A percentile compares a stretch with the other conserved stretches of the same genome.
These are phyloP conservation scores for Camellia oleifera DNA, from an alignment of 179 eudicot species.

Conservation along the genomic window DNA sequence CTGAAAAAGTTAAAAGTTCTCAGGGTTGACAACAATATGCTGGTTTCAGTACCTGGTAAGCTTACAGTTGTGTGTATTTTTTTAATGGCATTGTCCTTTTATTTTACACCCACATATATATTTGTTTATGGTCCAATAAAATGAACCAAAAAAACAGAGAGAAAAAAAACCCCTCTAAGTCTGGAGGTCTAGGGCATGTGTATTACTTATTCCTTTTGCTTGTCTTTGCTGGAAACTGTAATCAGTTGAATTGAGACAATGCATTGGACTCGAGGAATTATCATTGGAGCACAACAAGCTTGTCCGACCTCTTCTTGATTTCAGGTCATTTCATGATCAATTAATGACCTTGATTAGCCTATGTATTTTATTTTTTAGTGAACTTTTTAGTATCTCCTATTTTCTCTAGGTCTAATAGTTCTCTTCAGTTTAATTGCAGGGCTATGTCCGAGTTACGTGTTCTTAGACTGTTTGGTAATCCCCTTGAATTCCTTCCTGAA, in stretches of 20 bases:
- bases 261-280: constrained; percentile 90
- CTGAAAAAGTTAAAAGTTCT: constrained; percentile 87
- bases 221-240: constrained; percentile 20
- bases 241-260: constrained; percentile 91
- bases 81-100: not conserved
- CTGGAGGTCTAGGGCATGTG: not conserved
- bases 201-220: constrained; percentile 15
- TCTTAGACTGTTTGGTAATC: constrained; percentile 92
- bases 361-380: not conserved
- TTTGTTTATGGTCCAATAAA: not conserved
- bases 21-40: constrained; percentile 75
- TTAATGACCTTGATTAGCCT: constrained; percentile 14
- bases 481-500: constrained; percentile 96
- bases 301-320: constrained; percentile 90
- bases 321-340: constrained; percentile 58
- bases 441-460: constrained; percentile 92
- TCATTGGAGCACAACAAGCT: constrained; percentile 98
- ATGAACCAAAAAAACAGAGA: not conserved
- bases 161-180: not conserved
- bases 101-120: not conserved
- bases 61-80: not conserved
- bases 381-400: constrained; percentile 5
- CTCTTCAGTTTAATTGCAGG: constrained; percentile 48
- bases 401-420: constrained; percentile 23
- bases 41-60: constrained; percentile 94